Evolutionary conservation across 2,329 filamentous ascomycete genomes (phyloP).

Genomic region (Ophiocordyceps sinensis): DNA sequence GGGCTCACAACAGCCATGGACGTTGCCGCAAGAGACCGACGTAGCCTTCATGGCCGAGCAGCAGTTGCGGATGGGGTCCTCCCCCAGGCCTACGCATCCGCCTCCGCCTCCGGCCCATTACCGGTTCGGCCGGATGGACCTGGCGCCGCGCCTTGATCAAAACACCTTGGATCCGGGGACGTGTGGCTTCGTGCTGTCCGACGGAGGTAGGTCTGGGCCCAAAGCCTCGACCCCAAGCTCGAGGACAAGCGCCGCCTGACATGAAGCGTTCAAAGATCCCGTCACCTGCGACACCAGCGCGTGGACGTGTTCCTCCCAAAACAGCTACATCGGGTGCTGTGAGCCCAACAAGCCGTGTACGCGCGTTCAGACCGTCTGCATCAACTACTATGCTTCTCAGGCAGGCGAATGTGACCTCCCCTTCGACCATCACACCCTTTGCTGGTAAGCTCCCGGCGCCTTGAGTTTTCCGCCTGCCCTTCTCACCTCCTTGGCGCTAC

Average conservation of each 20-base stretch:
- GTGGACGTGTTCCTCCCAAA: no score
- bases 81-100: constrained; percentile 16
- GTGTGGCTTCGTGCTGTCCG: constrained; percentile 14
- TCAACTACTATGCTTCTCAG: constrained; percentile 13
- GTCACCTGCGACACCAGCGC: no score
- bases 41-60: constrained; percentile 6
- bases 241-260: background rate
- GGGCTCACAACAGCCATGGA: constrained; percentile 13
- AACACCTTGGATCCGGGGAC: constrained; percentile 11
- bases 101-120: constrained; percentile 8
- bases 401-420: constrained; percentile 11
- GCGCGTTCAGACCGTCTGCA: constrained; percentile 9
- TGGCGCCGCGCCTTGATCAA: constrained; percentile 13
- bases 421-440: constrained; percentile 18
- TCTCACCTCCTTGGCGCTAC: no score
- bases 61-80: constrained; percentile 15
- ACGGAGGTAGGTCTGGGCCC: constrained; percentile 13
- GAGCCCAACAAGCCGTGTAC: no score
- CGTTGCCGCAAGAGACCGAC: constrained; percentile 13
- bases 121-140: constrained; percentile 12
- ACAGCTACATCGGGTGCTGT: no score
- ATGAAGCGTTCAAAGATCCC: constrained; percentile 1
- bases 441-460: constrained; percentile 13
- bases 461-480: no score
- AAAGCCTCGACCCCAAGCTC: no score